Conservation (phyloP, 1,139 yeast species). For the Hansenula anomala region DNA sequence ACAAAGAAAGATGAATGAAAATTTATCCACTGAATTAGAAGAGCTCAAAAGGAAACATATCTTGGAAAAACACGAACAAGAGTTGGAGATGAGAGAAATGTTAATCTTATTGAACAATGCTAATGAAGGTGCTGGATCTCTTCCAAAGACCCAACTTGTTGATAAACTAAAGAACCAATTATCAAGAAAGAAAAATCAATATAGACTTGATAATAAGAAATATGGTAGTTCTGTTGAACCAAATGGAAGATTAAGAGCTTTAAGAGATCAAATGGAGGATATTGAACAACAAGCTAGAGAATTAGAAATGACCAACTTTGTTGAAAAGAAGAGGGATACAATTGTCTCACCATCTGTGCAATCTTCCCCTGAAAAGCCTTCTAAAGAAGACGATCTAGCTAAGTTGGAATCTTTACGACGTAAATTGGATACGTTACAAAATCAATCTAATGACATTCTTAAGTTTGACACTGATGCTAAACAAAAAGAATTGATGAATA, state of each 20-base stretch:
- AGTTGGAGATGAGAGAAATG: slow-evolving; percentile 83
- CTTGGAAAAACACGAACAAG: slow-evolving; percentile 79
- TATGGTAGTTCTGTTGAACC: slow-evolving; percentile 65
- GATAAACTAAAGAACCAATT: slow-evolving; percentile 54
- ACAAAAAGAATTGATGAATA: slow-evolving; percentile 51
- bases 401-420: slow-evolving; percentile 50
- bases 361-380: slow-evolving; percentile 22
- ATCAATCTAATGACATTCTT: slow-evolving; percentile 69
- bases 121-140: slow-evolving; percentile 9
- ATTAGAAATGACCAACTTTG: slow-evolving; percentile 81
- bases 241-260: slow-evolving; percentile 64
- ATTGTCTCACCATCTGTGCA: slow-evolving; percentile 4
- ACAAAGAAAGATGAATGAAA: slow-evolving; percentile 64
- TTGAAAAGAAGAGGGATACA: slow-evolving; percentile 26
- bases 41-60: slow-evolving; percentile 68
- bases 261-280: slow-evolving; percentile 82
- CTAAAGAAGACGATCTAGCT: slow-evolving; percentile 28
- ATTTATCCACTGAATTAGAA: slow-evolving; percentile 60
- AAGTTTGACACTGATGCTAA: slow-evolving; percentile 49
- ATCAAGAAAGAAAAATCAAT: slow-evolving; percentile 57
- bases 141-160: slow-evolving; percentile 35
- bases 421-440: slow-evolving; percentile 56
- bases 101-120: slow-evolving; percentile 52
- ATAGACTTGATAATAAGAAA: slow-evolving; percentile 50
- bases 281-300: slow-evolving; percentile 82